Evolutionary conservation across 202 grass and related monocot genomes (phyloP).

Genomic region (Zizania palustris): DNA sequence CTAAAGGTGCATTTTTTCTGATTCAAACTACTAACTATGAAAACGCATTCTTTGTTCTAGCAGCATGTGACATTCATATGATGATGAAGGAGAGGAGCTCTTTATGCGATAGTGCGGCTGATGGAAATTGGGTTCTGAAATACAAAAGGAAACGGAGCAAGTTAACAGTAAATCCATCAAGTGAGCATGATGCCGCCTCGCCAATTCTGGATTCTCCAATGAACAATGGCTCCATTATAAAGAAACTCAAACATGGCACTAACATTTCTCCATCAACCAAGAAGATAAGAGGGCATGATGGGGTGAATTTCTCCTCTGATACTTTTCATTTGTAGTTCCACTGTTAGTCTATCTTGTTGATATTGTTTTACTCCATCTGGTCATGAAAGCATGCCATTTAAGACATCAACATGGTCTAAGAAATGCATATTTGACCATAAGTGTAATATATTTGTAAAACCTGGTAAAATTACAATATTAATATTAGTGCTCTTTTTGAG

Average conservation of each 20-base stretch:
- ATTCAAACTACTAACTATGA: constrained; percentile 29
- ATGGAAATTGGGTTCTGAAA: constrained; percentile 79
- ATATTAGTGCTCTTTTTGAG: neutral
- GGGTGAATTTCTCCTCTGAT: constrained; percentile 65
- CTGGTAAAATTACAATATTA: neutral
- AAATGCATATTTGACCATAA: neutral
- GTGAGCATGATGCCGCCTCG: constrained; percentile 62
- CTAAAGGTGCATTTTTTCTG: constrained; percentile 6
- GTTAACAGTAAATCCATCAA: constrained; percentile 61
- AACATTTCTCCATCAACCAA: constrained; percentile 51
- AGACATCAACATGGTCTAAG: neutral
- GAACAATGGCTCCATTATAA: constrained; percentile 52
- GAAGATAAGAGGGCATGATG: constrained; percentile 90
- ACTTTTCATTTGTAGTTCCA: constrained; percentile 24
- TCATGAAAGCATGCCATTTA: neutral
- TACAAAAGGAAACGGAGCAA: constrained; percentile 84
- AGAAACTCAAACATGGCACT: constrained; percentile 61
- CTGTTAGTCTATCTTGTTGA: constrained; percentile 22
- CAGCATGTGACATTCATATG: constrained; percentile 45
- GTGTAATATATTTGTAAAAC: neutral
- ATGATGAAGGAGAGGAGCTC: constrained; percentile 85
- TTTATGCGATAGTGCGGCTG: constrained; percentile 68
- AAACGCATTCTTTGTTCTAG: constrained; percentile 36
- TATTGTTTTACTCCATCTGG: constrained; percentile 30
- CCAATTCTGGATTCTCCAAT: constrained; percentile 53